These are phyloP conservation scores for Trypanosoma avium DNA, from an alignment of 208 protist genomes.

Conservation along the genomic window DNA sequence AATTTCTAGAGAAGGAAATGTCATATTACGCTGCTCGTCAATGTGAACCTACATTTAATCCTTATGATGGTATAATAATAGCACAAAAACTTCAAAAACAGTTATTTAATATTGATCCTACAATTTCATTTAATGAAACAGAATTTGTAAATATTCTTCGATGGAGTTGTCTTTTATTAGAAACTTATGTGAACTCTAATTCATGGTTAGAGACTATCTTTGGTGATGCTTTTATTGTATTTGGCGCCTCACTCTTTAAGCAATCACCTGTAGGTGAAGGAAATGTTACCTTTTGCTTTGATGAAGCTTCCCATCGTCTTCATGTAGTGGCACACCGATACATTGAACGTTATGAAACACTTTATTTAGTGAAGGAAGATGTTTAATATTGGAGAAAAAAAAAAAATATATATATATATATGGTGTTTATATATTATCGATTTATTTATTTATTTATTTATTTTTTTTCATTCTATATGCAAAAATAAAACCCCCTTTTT, in stretches of 20 bases:
- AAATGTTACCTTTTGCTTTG: conserved; percentile 13
- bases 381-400: conserved; percentile 1
- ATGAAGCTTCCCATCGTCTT: background rate
- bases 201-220: conserved; percentile 6
- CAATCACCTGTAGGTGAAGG: background rate
- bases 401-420: conserved; percentile 13
- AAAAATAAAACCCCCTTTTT: no score
- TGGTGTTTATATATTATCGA: conserved; percentile 31
- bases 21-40: conserved; percentile 9
- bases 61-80: background rate
- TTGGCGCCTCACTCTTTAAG: background rate
- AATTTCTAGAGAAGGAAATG: conserved; percentile 4
- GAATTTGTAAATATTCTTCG: conserved; percentile 5
- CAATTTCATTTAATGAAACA: no score
- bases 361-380: no score
- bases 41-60: background rate
- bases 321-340: background rate
- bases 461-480: no score
- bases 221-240: background rate
- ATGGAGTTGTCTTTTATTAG: conserved; percentile 9
- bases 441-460: conserved; percentile 36
- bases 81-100: background rate
- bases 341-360: conserved; percentile 8
- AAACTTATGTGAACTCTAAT: background rate
- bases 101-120: background rate